Evolutionary conservation across 768 basidiomycete species (phyloP), one percentile per base, ranked within the genome.

Genomic region (Lactarius sanguifluus): DNA sequence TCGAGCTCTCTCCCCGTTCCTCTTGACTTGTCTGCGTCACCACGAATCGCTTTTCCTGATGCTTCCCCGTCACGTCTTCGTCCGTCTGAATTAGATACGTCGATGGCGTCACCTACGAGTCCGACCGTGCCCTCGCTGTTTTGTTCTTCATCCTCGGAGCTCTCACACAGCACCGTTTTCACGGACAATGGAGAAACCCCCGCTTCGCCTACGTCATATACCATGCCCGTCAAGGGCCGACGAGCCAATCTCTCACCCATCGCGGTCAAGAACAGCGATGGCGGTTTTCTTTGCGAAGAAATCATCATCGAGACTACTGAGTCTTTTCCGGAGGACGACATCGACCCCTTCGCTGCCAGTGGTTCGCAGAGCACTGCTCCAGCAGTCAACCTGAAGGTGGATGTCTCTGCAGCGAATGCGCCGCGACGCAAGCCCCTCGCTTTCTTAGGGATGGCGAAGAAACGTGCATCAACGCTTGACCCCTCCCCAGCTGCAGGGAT

Each of bases 71-170:
- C 50, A 8, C 15, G 5, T 38, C 50, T 59, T 43, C 47, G 18
- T 15, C 30, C 61, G 23, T 43, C 18, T 9, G 40, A 25, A 6
- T 30, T 57, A 10, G 61, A 63, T 32, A 18, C 57, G 2, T 54
- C 25, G 7, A 23, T 28, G n/a, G 16, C 57, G 16, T 59, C 65
- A 30, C 65, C 65, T 55, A 43, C 57, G 23, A 68, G 66, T 54
- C 63, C 67, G 16, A 62, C 69, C 8, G 18, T 64, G 18, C 68
- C 69, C 4, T 50, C 63, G 5, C 59, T 68, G 13, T 9, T 65
- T 23, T 64, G 38, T 38, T 68, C 55, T 16, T 64, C 69, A 2
- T 55, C 67, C 20, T 70, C 64, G 12, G 67, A 68, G 40, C 43
- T 50, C 15, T 59, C 64, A 16, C 59, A 64, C 34, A 62, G 41